These are phyloP conservation scores for Gonium pectorale DNA, from an alignment of 139 green algal genomes.

Conservation along the genomic window DNA sequence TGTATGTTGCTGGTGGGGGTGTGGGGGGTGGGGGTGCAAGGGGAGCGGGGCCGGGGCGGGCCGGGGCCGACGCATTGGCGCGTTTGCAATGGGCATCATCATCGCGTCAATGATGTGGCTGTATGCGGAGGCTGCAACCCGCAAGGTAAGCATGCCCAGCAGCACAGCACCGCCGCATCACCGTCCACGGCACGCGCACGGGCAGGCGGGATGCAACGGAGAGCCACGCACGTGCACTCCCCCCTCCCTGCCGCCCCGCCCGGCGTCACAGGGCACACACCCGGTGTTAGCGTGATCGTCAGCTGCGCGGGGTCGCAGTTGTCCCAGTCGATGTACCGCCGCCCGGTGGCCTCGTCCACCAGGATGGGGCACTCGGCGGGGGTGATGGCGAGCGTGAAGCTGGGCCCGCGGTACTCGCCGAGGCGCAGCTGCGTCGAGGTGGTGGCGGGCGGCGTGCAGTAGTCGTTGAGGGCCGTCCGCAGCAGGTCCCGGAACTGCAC, in stretches of 20 bases:
- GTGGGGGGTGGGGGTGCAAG: neutral
- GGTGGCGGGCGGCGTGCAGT: constrained; percentile 13
- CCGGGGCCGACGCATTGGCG: too few relatives aligned
- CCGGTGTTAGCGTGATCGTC: constrained; percentile 17
- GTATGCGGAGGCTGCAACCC: too few relatives aligned
- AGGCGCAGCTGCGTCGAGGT: neutral
- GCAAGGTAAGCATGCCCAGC: too few relatives aligned
- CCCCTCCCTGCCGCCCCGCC: too few relatives aligned
- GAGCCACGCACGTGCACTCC: too few relatives aligned
- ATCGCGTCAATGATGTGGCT: too few relatives aligned
- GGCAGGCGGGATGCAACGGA: too few relatives aligned
- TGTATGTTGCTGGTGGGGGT: constrained; percentile 7
- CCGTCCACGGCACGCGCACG: too few relatives aligned
- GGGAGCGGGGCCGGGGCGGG: too few relatives aligned
- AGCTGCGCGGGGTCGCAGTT: neutral
- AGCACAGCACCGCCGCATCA: too few relatives aligned
- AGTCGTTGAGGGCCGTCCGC: constrained; percentile 31
- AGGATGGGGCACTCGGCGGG: constrained; percentile 24
- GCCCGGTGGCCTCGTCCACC: constrained; percentile 6
- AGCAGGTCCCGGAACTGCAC: constrained; percentile 23
- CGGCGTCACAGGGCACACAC: neutral
- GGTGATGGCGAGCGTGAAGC: neutral
- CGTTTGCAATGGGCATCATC: too few relatives aligned
- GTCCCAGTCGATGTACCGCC: constrained; percentile 25
- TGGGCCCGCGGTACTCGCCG: neutral